phyloP scores from a whole-genome alignment of 2,329 filamentous ascomycete genomes.

The Xylariaceae sp. region DNA sequence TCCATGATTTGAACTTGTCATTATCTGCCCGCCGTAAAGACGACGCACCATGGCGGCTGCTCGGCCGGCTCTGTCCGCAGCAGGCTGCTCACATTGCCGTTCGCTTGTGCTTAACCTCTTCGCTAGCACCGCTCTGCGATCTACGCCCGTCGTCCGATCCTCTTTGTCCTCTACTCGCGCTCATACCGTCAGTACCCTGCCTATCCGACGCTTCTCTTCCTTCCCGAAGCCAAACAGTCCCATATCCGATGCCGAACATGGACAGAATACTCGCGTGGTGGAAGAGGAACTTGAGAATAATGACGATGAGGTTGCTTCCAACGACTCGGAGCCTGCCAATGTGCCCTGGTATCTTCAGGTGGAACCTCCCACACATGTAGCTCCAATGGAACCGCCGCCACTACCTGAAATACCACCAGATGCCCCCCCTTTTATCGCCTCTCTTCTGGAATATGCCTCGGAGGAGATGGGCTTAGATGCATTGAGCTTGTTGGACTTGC shows the following conservation, averaged over 20 bases:
- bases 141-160: slow-evolving; percentile 25
- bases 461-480: slow-evolving; percentile 87
- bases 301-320: slow-evolving; percentile 4
- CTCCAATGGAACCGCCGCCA: slow-evolving; percentile 52
- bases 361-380: slow-evolving; percentile 61
- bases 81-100: slow-evolving; percentile 42
- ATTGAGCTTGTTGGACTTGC: slow-evolving; percentile 80
- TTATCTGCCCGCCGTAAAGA: neutral
- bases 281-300: slow-evolving; percentile 10
- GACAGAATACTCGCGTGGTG: slow-evolving; percentile 4
- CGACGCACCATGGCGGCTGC: slow-evolving; percentile 34
- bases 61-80: slow-evolving; percentile 35
- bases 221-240: slow-evolving; percentile 15
- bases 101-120: slow-evolving; percentile 39
- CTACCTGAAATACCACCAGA: slow-evolving; percentile 66
- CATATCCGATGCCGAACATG: neutral
- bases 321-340: slow-evolving; percentile 31
- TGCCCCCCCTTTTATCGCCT: slow-evolving; percentile 73
- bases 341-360: slow-evolving; percentile 84
- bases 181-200: slow-evolving; percentile 4
- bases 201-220: slow-evolving; percentile 33
- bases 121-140: slow-evolving; percentile 25
- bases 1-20: no score
- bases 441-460: slow-evolving; percentile 79
- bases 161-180: slow-evolving; percentile 1